A percentile compares a stretch with the other conserved stretches of the same genome.
Conservation (phyloP, 2,329 filamentous ascomycete genomes). For the Hypoxylon sp. region DNA sequence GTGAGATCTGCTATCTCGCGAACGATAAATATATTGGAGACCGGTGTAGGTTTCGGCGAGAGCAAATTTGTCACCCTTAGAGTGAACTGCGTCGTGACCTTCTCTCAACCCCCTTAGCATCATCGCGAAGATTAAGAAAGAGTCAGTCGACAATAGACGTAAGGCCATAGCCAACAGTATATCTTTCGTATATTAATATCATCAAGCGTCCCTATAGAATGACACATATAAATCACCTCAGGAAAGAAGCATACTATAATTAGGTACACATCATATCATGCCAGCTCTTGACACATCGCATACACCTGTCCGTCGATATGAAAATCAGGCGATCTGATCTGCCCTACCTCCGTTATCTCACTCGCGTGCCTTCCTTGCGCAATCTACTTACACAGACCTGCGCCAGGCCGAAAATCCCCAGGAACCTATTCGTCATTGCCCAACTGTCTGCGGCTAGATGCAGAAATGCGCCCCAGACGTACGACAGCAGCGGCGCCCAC, state of each 20-base stretch:
- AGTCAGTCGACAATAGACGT: not conserved
- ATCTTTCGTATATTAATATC: not conserved
- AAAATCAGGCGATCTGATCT: conserved; percentile 28
- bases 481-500: conserved; percentile 11
- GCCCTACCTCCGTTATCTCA: conserved; percentile 2
- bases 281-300: not conserved
- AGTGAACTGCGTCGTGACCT: not conserved
- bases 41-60: not conserved
- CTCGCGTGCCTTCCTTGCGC: conserved; percentile 7
- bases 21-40: conserved; percentile 12
- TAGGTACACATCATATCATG: conserved; percentile 16
- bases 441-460: conserved; percentile 41
- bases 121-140: not conserved
- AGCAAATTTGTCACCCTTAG: not conserved
- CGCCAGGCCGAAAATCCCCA: conserved; percentile 20
- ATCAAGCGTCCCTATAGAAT: not conserved
- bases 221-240: not conserved
- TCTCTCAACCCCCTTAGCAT: not conserved
- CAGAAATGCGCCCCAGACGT: conserved; percentile 16
- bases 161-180: not conserved
- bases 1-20: conserved; percentile 23
- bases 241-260: not conserved
- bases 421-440: conserved; percentile 19
- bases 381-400: conserved; percentile 27
- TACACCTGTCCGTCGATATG: conserved; percentile 4